A percentile compares a stretch with the other conserved stretches of the same genome.
These are phyloP conservation scores for Drosera spatulata DNA, from an alignment of 179 eudicot genomes.

Conservation along the genomic window DNA sequence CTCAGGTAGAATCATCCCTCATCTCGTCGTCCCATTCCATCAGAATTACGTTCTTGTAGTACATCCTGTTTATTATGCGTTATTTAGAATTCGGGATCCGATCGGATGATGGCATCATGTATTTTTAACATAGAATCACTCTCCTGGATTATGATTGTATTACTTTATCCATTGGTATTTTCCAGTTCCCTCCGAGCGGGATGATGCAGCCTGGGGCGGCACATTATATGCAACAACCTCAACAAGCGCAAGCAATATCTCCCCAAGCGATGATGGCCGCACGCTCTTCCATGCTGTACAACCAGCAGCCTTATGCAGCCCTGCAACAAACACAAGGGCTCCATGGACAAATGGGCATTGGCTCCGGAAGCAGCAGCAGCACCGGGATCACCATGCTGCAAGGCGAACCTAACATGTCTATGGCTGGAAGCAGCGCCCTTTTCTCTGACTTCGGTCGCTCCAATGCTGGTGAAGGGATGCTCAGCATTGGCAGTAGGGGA, in stretches of 20 bases:
- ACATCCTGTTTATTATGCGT: no score
- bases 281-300: constrained; percentile 35
- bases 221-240: constrained; percentile 24
- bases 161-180: background rate
- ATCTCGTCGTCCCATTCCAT: no score
- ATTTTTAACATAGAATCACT: no score
- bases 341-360: constrained; percentile 29
- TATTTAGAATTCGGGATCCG: no score
- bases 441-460: constrained; percentile 19
- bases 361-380: constrained; percentile 16
- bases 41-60: no score
- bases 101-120: no score
- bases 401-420: constrained; percentile 20
- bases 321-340: constrained; percentile 29
- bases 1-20: constrained; percentile 37
- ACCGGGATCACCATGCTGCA: constrained; percentile 31
- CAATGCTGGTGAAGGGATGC: background rate
- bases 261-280: constrained; percentile 40
- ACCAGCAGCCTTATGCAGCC: constrained; percentile 35
- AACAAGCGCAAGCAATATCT: constrained; percentile 27
- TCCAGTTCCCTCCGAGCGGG: constrained; percentile 20
- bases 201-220: constrained; percentile 1
- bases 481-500: constrained; percentile 1
- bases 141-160: no score
- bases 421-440: constrained; percentile 17